phyloP scores from a whole-genome alignment of 2,329 filamentous ascomycete genomes.

The Davidsoniella virescens region DNA sequence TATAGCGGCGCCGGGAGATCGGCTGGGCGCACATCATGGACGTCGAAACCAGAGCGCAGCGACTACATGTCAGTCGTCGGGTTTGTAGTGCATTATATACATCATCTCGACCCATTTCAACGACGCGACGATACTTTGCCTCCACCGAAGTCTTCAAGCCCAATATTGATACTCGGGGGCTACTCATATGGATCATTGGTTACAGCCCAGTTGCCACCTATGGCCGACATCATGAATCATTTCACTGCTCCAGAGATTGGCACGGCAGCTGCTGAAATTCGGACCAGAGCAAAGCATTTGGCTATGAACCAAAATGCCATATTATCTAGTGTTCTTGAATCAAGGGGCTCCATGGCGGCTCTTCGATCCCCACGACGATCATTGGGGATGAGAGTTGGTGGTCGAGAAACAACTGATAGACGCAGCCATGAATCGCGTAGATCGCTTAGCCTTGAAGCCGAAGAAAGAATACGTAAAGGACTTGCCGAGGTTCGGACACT shows the following conservation, averaged over 20 bases:
- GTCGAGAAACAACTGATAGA: constrained; percentile 28
- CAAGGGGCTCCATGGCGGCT: constrained; percentile 18
- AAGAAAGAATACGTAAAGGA: constrained; percentile 31
- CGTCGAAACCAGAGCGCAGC: constrained; percentile 57
- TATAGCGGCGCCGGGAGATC: constrained; percentile 60
- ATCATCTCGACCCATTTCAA: constrained; percentile 32
- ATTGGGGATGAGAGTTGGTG: constrained; percentile 32
- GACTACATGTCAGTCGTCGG: constrained; percentile 76
- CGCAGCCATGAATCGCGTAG: constrained; percentile 24
- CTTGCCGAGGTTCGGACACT: constrained; percentile 32
- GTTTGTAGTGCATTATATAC: constrained; percentile 60
- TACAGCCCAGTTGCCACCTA: constrained; percentile 52
- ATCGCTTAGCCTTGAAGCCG: constrained; percentile 26
- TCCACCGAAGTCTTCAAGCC: not conserved
- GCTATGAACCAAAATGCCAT: constrained; percentile 44
- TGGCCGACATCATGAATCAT: constrained; percentile 39
- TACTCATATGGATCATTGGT: constrained; percentile 89
- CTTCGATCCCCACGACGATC: constrained; percentile 16
- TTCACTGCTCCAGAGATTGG: constrained; percentile 39
- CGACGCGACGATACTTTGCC: constrained; percentile 4
- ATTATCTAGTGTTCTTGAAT: constrained; percentile 22
- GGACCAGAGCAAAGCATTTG: constrained; percentile 51
- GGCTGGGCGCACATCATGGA: constrained; percentile 73
- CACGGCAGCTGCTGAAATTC: constrained; percentile 50
- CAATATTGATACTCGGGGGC: constrained; percentile 49